Evolutionary conservation across 2,329 filamentous ascomycete genomes (phyloP).

Genomic region (Claviceps pusilla): DNA sequence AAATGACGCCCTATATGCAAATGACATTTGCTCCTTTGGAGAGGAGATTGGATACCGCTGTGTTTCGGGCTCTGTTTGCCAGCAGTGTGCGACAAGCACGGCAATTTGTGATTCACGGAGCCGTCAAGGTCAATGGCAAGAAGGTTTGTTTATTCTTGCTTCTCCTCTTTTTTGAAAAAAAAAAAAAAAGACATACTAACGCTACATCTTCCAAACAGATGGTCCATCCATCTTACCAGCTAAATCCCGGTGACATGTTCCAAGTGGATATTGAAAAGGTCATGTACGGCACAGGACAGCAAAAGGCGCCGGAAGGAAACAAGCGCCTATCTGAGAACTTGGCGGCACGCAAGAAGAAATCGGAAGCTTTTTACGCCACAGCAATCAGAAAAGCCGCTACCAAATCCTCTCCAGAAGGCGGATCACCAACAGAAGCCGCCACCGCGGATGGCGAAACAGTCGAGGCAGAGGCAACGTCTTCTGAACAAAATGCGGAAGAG

Average conservation of each 20-base stretch:
- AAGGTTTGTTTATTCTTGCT: constrained; percentile 44
- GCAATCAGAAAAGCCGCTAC: constrained; percentile 7
- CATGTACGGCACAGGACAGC: constrained; percentile 68
- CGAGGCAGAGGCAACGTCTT: not conserved
- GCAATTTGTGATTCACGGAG: constrained; percentile 85
- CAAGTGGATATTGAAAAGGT: constrained; percentile 84
- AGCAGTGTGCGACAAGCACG: constrained; percentile 85
- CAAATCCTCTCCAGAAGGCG: not conserved
- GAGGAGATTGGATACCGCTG: constrained; percentile 79
- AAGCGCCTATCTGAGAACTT: constrained; percentile 13
- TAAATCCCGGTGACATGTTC: constrained; percentile 98
- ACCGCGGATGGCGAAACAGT: constrained; percentile 6
- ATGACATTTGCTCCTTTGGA: constrained; percentile 92
- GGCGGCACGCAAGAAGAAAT: constrained; percentile 13
- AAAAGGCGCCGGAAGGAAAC: constrained; percentile 34
- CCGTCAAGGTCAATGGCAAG: constrained; percentile 90
- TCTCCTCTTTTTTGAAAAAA: too few relatives aligned
- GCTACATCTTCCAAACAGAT: constrained; percentile 42
- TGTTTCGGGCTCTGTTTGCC: constrained; percentile 86
- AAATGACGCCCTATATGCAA: constrained; percentile 76
- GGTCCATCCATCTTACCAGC: constrained; percentile 76
- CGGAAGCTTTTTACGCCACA: constrained; percentile 12
- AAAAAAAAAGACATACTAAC: too few relatives aligned
- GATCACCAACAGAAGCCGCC: constrained; percentile 9
- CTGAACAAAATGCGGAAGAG: not conserved